Conservation (phyloP, 2,329 filamentous ascomycete species). For the Penicillium capsulatum region DNA sequence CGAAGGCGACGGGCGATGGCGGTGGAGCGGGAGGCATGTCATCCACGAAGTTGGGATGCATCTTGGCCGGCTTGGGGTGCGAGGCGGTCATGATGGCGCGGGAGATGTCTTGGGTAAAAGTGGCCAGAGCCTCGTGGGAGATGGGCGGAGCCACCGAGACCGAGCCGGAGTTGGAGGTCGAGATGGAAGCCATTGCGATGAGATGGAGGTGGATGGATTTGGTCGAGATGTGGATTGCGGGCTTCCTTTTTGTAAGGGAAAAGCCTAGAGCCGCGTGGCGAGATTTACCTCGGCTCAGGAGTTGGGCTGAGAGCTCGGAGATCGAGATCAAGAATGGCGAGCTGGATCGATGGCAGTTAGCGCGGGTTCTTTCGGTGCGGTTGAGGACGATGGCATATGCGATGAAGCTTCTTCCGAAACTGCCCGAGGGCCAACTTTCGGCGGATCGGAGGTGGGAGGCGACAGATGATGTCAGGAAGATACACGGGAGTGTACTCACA, state of each 20-base stretch:
- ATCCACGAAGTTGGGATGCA: conserved; percentile 17
- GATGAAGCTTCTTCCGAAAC: conserved; percentile 1
- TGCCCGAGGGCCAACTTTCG: conserved; percentile 14
- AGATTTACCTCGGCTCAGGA: conserved; percentile 8
- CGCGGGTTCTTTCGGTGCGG: not conserved
- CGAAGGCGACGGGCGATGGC: conserved; percentile 20
- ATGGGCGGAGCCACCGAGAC: conserved; percentile 17
- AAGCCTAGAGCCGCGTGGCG: not conserved
- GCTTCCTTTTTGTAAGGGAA: not conserved
- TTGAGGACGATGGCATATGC: conserved; percentile 2
- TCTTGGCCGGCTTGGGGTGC: conserved; percentile 28
- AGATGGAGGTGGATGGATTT: not conserved
- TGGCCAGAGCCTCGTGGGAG: conserved; percentile 20
- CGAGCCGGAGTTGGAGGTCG: conserved; percentile 20
- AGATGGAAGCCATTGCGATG: conserved; percentile 8
- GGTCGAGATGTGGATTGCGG: not conserved
- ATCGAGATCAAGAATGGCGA: too few relatives aligned
- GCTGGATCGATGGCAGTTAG: conserved; percentile 3
- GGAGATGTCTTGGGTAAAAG: conserved; percentile 38
- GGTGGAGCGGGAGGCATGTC: conserved; percentile 25
- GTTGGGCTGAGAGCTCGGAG: not conserved
- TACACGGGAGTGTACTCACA: conserved; percentile 10
- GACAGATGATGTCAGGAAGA: conserved; percentile 13
- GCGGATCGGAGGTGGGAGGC: conserved; percentile 13
- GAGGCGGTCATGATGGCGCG: conserved; percentile 38